These are phyloP conservation scores for Cryptosporidium bovis DNA, from an alignment of 169 alveolate genomes.

Conservation along the genomic window DNA sequence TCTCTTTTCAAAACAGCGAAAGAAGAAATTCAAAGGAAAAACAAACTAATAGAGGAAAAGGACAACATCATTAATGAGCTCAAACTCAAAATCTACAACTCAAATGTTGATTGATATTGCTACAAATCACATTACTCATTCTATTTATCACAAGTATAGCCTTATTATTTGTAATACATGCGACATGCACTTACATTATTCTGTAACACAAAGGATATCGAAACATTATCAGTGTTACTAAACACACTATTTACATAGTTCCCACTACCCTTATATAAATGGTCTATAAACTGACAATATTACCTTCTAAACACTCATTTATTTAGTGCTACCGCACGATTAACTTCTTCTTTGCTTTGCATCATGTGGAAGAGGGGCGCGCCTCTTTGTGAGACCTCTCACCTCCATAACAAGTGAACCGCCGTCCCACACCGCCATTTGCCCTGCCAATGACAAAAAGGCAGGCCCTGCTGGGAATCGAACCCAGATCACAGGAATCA, in stretches of 20 bases:
- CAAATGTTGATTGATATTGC: background rate
- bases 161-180: background rate
- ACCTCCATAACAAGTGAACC: background rate
- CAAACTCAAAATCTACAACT: background rate
- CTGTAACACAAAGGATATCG: background rate
- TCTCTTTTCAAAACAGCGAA: conserved; percentile 61
- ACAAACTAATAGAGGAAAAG: conserved; percentile 46
- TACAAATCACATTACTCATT: background rate
- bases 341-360: background rate
- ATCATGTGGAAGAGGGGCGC: background rate
- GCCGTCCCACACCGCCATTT: background rate
- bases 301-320: no score
- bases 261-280: no score
- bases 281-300: no score
- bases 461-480: conserved; percentile 77
- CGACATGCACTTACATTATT: background rate
- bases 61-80: conserved; percentile 12
- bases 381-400: conserved; percentile 1
- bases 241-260: no score
- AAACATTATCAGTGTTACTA: no score
- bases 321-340: background rate
- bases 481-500: conserved; percentile 77
- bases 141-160: background rate
- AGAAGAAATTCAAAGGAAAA: conserved; percentile 65
- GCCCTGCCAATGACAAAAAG: background rate